phyloP scores from a whole-genome alignment of 257 asterid genomes.

The Solanum appendiculatum region DNA sequence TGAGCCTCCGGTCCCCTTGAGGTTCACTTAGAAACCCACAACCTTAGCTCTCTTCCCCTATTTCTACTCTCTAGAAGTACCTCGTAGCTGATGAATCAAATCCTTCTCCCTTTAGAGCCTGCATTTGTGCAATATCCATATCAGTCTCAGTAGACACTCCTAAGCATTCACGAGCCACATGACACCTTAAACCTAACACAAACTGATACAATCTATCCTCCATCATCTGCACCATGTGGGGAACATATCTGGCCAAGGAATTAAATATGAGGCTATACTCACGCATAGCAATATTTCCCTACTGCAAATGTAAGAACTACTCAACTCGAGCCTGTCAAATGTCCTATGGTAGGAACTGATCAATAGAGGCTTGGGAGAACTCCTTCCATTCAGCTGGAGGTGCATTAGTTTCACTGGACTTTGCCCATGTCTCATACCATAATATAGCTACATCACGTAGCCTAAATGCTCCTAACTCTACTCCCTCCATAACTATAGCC shows the following conservation, averaged over 20 bases:
- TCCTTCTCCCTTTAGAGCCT: background rate
- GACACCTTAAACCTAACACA: background rate
- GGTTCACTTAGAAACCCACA: background rate
- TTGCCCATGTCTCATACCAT: background rate
- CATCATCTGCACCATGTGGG: background rate
- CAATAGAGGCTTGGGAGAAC: background rate
- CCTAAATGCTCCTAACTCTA: background rate
- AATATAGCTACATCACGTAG: too few species aligned
- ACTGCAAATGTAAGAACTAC: background rate
- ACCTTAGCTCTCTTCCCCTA: background rate
- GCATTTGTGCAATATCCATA: background rate
- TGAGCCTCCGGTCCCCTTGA: background rate
- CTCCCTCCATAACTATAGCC: background rate
- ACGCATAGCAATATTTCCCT: background rate
- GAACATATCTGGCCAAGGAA: background rate
- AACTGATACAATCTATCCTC: too few species aligned
- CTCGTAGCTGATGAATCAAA: background rate
- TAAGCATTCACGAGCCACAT: background rate
- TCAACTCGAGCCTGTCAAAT: too few species aligned
- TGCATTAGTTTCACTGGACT: background rate
- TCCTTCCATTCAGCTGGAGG: background rate
- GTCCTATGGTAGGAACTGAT: background rate
- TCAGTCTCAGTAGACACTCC: background rate
- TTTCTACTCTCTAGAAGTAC: background rate
- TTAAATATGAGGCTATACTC: background rate